Conservation (phyloP, 495 filamentous ascomycete genomes). For the Thermothielavioides terrestris region DNA sequence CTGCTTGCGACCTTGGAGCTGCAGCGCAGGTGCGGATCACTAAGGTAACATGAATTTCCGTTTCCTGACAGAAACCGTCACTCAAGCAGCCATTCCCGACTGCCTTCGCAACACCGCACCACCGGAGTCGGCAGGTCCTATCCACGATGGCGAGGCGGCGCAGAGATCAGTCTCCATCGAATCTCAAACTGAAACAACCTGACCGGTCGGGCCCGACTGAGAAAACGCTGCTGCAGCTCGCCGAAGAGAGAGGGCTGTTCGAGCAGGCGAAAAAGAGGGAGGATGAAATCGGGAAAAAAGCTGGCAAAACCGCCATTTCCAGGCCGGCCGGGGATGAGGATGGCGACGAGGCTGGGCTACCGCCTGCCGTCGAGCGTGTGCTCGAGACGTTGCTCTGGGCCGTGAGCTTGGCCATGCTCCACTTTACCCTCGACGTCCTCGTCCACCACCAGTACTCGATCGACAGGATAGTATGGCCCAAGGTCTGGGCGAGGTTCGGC, state of each 20-base stretch:
- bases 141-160: constrained; percentile 40
- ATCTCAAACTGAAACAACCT: constrained; percentile 51
- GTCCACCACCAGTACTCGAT: constrained; percentile 84
- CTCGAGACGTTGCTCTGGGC: constrained; percentile 59
- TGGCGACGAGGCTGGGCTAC: constrained; percentile 22
- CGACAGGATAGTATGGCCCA: constrained; percentile 47
- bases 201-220: constrained; percentile 46
- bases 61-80: too few relatives aligned
- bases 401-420: constrained; percentile 64
- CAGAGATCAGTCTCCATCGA: constrained; percentile 38
- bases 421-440: constrained; percentile 83
- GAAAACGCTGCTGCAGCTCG: constrained; percentile 56
- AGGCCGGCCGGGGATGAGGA: constrained; percentile 11
- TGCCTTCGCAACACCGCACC: not conserved
- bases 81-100: too few relatives aligned
- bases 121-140: too few relatives aligned
- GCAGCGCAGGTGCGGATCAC: too few relatives aligned
- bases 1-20: too few relatives aligned
- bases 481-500: constrained; percentile 44
- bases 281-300: constrained; percentile 20
- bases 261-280: constrained; percentile 29
- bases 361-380: constrained; percentile 41
- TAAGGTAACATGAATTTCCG: too few relatives aligned
- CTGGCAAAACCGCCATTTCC: constrained; percentile 20
- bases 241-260: constrained; percentile 49